Evolutionary conservation across 257 asterid species (phyloP).

Genomic region (Craterostigma plantagineum): DNA sequence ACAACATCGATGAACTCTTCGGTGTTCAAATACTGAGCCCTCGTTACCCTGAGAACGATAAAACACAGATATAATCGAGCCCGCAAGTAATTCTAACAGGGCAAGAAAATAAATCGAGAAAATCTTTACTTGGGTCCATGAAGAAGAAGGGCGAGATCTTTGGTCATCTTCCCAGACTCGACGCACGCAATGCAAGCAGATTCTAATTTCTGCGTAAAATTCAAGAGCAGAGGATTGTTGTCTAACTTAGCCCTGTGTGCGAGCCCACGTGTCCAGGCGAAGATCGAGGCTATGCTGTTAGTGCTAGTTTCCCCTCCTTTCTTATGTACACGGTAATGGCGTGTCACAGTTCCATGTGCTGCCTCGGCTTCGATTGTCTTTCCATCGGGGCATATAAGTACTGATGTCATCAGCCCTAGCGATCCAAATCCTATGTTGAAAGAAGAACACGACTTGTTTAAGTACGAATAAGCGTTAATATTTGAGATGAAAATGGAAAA

Average conservation of each 20-base stretch:
- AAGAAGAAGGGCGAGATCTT: conserved; percentile 79
- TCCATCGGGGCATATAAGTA: conserved; percentile 95
- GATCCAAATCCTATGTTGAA: conserved; percentile 82
- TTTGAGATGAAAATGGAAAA: background rate
- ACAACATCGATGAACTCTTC: conserved; percentile 59
- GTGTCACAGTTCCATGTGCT: conserved; percentile 97
- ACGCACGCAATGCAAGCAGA: conserved; percentile 69
- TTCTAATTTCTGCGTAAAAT: conserved; percentile 68
- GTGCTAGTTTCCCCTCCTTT: conserved; percentile 99
- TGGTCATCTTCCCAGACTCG: conserved; percentile 95
- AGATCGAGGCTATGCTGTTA: conserved; percentile 93
- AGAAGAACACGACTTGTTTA: conserved; percentile 7
- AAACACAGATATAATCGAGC: background rate
- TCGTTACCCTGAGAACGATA: conserved; percentile 24
- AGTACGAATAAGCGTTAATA: conserved; percentile 5
- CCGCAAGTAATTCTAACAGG: background rate
- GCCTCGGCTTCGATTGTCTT: conserved; percentile 98
- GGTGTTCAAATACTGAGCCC: conserved; percentile 38
- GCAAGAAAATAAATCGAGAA: background rate
- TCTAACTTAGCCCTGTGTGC: conserved; percentile 98
- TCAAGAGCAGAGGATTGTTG: conserved; percentile 42
- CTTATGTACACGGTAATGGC: conserved; percentile 86
- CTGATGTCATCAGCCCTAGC: conserved; percentile 96
- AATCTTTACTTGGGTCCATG: conserved; percentile 73
- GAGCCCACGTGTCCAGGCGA: conserved; percentile 98